Conservation (phyloP, 2,329 filamentous ascomycete genomes). For the Hyphodiscus sp. region DNA sequence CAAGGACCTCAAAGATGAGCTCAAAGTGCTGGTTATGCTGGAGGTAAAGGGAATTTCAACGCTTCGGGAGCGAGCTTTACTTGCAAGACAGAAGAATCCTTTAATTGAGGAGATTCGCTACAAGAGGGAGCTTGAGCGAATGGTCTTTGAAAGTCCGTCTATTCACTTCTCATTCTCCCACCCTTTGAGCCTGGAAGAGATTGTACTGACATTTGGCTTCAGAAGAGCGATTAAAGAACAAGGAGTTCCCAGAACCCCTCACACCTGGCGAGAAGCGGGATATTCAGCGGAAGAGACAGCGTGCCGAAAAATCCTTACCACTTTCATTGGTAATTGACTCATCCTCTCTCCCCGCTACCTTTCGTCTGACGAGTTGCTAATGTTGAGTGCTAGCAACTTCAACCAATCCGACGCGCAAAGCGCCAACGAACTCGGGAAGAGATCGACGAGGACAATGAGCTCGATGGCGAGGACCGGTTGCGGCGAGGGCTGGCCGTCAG, state of each 20-base stretch:
- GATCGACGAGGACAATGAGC: constrained; percentile 6
- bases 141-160: constrained; percentile 3
- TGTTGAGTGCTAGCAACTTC: background rate
- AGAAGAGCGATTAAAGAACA: background rate
- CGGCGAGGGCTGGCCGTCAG: constrained; percentile 3
- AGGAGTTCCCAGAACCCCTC: constrained; percentile 10
- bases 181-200: background rate
- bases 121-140: constrained; percentile 4
- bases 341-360: too few relatives aligned
- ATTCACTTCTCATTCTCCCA: background rate
- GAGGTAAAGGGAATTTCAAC: background rate
- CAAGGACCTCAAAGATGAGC: constrained; percentile 1
- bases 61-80: background rate
- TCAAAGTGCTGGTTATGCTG: background rate
- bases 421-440: constrained; percentile 7
- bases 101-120: constrained; percentile 8
- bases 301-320: background rate
- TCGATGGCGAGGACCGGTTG: constrained; percentile 20
- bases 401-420: background rate
- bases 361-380: too few relatives aligned
- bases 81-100: background rate
- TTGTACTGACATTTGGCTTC: background rate
- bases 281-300: background rate
- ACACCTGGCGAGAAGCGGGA: constrained; percentile 8
- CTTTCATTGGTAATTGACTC: background rate